phyloP scores from a whole-genome alignment of 1,284 basidiomycete genomes.

The Ceratobasidium sp. region DNA sequence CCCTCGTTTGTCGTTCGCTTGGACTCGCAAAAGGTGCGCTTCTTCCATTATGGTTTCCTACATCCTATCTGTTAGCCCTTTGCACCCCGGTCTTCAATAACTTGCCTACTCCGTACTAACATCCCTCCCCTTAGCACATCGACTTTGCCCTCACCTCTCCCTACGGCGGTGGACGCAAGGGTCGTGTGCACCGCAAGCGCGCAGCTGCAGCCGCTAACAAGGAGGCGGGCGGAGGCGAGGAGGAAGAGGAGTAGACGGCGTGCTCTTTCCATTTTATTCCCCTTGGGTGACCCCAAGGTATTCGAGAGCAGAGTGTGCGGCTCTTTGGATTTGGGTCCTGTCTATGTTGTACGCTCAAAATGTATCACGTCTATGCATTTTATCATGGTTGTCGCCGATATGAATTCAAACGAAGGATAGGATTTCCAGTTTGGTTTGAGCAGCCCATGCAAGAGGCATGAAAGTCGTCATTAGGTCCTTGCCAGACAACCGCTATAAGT shows the following conservation, averaged over 20 bases:
- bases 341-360: constrained; percentile 25
- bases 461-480: too few relatives aligned
- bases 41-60: neutral
- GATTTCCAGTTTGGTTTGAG: neutral
- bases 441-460: too few relatives aligned
- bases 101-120: neutral
- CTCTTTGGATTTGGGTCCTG: neutral
- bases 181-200: constrained; percentile 99
- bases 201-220: constrained; percentile 90
- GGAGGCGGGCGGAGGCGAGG: constrained; percentile 88
- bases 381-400: constrained; percentile 7
- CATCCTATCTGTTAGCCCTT: too few relatives aligned
- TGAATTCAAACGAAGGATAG: neutral
- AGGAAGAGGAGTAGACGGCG: constrained; percentile 77
- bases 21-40: constrained; percentile 81
- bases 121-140: constrained; percentile 68
- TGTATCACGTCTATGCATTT: constrained; percentile 25
- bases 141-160: constrained; percentile 98
- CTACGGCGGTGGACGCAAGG: constrained; percentile 95
- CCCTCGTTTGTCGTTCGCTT: constrained; percentile 99
- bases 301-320: neutral
- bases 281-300: too few relatives aligned
- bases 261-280: neutral
- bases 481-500: too few relatives aligned
- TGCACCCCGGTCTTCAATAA: too few relatives aligned